Conservation (phyloP, 2,329 filamentous ascomycete species). For the Colletotrichum higginsianum region DNA sequence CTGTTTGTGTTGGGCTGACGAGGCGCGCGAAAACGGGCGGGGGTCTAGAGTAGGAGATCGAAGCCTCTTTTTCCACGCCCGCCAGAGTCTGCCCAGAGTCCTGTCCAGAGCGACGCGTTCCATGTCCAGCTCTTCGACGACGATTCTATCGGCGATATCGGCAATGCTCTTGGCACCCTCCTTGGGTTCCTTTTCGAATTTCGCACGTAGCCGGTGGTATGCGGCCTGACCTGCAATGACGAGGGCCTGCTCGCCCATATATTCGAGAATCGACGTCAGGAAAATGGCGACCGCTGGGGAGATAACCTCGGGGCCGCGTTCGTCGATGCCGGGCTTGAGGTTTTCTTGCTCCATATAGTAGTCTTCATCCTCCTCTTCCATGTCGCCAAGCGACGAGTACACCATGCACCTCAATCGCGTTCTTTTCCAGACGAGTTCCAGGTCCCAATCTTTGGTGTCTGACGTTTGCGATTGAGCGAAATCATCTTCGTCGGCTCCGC, state of each 20-base stretch:
- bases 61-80: slow-evolving; percentile 92
- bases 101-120: slow-evolving; percentile 93
- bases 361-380: slow-evolving; percentile 98
- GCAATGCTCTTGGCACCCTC: slow-evolving; percentile 63
- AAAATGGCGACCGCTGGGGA: slow-evolving; percentile 96
- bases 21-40: slow-evolving; percentile 66
- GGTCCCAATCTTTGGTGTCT: slow-evolving; percentile 79
- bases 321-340: slow-evolving; percentile 71
- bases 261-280: slow-evolving; percentile 93
- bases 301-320: slow-evolving; percentile 77
- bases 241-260: slow-evolving; percentile 91
- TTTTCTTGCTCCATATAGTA: slow-evolving; percentile 87
- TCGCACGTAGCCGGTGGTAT: slow-evolving; percentile 75
- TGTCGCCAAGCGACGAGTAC: slow-evolving; percentile 94
- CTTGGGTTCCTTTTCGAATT: slow-evolving; percentile 72
- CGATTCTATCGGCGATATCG: slow-evolving; percentile 74
- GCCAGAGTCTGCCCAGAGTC: slow-evolving; percentile 90
- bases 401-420: slow-evolving; percentile 97
- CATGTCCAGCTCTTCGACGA: slow-evolving; percentile 93
- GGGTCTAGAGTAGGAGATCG: slow-evolving; percentile 69
- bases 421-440: slow-evolving; percentile 95
- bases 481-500: slow-evolving; percentile 83
- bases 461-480: slow-evolving; percentile 68
- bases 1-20: slow-evolving; percentile 56
- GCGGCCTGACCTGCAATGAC: slow-evolving; percentile 90